Evolutionary conservation across 176 grass and related monocot genomes (phyloP).

Genomic region (Bothriochloa decipiens): DNA sequence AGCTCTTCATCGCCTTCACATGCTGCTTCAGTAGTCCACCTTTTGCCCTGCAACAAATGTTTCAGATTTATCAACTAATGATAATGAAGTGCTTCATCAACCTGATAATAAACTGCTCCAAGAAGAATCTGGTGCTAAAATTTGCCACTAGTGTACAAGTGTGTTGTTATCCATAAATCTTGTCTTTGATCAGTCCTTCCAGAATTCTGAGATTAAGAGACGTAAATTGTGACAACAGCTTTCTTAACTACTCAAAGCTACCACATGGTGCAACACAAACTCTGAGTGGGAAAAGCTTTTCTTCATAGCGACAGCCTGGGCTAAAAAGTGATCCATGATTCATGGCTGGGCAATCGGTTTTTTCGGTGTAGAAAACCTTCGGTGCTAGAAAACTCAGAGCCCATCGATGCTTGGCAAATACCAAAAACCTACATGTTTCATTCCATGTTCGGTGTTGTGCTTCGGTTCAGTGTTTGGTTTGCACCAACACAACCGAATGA

Average conservation of each 20-base stretch:
- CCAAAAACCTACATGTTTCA: background rate
- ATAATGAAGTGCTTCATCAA: background rate
- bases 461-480: background rate
- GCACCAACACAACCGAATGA: background rate
- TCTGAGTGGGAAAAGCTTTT: background rate
- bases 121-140: no score
- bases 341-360: background rate
- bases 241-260: no score
- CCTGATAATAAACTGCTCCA: background rate
- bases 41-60: background rate
- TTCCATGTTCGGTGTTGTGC: background rate
- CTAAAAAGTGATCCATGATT: no score
- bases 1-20: background rate
- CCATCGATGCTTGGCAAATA: background rate
- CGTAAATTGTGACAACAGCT: no score
- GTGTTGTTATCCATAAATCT: background rate
- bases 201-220: background rate
- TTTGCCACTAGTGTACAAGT: background rate
- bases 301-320: background rate
- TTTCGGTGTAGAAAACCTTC: background rate
- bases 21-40: background rate
- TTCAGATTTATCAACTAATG: background rate
- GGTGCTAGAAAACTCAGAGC: background rate
- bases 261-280: no score
- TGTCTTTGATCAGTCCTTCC: background rate